phyloP scores from a whole-genome alignment of 129 eudicot genomes.

The Flaveria sonorensis region DNA sequence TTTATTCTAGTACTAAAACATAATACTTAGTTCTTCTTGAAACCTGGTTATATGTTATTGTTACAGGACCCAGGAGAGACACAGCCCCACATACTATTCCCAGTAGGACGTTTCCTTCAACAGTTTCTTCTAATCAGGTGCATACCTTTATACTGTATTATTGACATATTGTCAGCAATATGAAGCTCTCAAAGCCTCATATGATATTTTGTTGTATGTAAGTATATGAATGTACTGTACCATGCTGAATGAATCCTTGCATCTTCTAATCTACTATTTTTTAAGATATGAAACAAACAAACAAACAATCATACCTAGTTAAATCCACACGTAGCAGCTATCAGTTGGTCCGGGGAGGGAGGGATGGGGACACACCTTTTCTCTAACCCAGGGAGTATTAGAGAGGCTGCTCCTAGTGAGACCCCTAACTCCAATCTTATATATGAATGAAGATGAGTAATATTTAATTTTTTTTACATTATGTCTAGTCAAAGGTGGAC shows the following conservation, averaged over 20 bases:
- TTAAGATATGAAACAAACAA: background rate
- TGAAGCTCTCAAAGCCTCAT: background rate
- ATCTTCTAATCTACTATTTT: background rate
- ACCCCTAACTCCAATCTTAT: no score
- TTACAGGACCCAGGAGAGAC: slow-evolving; percentile 45
- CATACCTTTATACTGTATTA: background rate
- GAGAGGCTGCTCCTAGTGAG: no score
- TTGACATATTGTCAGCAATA: background rate
- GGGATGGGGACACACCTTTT: no score
- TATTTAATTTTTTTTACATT: background rate
- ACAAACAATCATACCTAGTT: no score
- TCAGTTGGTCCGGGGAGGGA: no score
- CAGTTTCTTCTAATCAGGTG: slow-evolving; percentile 75
- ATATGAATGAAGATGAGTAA: background rate
- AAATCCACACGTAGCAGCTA: no score
- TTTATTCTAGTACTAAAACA: slow-evolving; percentile 4
- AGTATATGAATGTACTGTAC: background rate
- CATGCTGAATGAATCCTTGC: background rate
- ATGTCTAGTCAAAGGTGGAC: background rate
- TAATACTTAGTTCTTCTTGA: background rate
- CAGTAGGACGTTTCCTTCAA: slow-evolving; percentile 28
- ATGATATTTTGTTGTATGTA: background rate
- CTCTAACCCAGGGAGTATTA: no score
- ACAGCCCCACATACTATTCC: slow-evolving; percentile 36
- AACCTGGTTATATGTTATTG: slow-evolving; percentile 9